Evolutionary conservation across 129 eudicot species (phyloP), one percentile per base, ranked within the genome.

Genomic region (Dittrichia graveolens): DNA sequence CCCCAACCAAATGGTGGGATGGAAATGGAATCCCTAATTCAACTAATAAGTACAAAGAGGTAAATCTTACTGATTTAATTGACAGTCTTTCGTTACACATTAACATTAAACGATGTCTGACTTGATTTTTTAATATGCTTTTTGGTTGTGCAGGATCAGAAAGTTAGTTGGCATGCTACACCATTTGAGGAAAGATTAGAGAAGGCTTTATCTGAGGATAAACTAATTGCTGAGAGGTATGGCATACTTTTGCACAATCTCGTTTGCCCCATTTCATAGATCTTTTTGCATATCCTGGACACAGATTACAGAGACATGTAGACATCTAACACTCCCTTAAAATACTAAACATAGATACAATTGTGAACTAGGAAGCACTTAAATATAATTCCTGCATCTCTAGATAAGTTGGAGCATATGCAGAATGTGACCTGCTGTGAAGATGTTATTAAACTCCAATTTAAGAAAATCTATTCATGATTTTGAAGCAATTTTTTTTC

Each of bases 131-230:
- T 2, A 13, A 15, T 62, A 24, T 64, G 54, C 37, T 34, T 18
- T 18, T 67, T 76, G 63, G 65, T 49, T 61, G 5, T 77, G 41
- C 86, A 94, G 98, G 98, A 94, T 80, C 97, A 87, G 80, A 94
- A 90, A 83, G 98, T 94, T 37, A 79, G 87, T 56, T 94, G 97
- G 98, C 98, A 94, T 67, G 95, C 95, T 19, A 94, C 96, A 35
- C 97, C 98, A 6, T 94, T 94, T 73, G 98, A 87, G 78, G 96
- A 87, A 89, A 84, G 96, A 45, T 82, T 94, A 37, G 97, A 94
- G 72, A 90, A 90, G 83, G 98, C 97, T 65, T 80, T 90, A 75
- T 88, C 95, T 49, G 95, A 84, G 72, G 95, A 87, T 59, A 84
- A 76, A 72, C 72, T 74, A 48, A 67, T 79, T 41, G 74, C 90